Evolutionary conservation across 495 filamentous ascomycete genomes (phyloP).

Genomic region (Mycothermus thermophilus): DNA sequence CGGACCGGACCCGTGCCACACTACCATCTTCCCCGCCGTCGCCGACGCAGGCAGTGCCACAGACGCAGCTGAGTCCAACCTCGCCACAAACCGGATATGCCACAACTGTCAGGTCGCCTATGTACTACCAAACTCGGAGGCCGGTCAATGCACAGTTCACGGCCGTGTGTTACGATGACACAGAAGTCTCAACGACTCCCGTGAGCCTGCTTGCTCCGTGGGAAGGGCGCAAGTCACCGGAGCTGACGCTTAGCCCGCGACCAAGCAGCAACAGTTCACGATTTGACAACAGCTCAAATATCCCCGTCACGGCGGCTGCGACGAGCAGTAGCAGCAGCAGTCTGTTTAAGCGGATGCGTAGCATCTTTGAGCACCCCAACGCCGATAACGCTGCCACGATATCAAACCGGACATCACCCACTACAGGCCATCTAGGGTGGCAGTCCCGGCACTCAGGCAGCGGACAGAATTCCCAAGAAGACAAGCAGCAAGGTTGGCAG

Average conservation of each 20-base stretch:
- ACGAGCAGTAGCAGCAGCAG: too few species aligned
- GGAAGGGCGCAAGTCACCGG: not conserved
- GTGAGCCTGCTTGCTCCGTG: not conserved
- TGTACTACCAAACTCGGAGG: too few species aligned
- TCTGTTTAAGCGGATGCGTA: constrained; percentile 23
- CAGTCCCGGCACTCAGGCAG: too few species aligned
- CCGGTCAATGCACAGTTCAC: too few species aligned
- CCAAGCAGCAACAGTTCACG: not conserved
- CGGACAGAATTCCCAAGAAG: too few species aligned
- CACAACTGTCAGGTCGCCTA: too few species aligned
- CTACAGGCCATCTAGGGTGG: not conserved
- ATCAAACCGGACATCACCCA: not conserved
- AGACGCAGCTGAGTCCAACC: not conserved
- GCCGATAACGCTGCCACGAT: not conserved
- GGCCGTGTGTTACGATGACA: too few species aligned
- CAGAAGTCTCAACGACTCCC: not conserved
- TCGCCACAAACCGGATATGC: too few species aligned
- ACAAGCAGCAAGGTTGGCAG: too few species aligned
- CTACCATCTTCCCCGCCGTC: constrained; percentile 10
- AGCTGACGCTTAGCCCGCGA: too few species aligned
- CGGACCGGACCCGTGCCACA: constrained; percentile 11
- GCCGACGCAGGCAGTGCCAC: constrained; percentile 1
- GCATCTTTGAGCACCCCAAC: constrained; percentile 17
- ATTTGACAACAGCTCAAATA: not conserved
- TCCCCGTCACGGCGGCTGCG: not conserved